Evolutionary conservation across 768 basidiomycete species (phyloP).

Genomic region (Chalciporus pseudorubinellus): DNA sequence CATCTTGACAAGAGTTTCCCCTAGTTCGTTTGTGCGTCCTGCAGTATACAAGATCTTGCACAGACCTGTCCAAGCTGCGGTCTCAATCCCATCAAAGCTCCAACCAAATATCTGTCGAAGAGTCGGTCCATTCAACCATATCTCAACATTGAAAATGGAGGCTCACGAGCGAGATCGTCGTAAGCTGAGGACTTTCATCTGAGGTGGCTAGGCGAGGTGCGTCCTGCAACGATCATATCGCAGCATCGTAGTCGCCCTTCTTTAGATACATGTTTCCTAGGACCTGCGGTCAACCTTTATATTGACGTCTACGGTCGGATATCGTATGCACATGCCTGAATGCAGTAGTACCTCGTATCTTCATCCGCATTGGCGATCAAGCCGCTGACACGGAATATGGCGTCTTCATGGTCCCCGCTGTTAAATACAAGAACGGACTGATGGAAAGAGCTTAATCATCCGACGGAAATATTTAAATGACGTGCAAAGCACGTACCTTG

Average conservation of each 20-base stretch:
- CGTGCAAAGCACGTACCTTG: too few species aligned
- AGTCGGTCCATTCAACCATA: not conserved
- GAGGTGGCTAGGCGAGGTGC: not conserved
- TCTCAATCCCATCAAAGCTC: not conserved
- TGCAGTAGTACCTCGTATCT: not conserved
- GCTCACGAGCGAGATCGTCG: conserved; percentile 1
- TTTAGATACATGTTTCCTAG: conserved; percentile 1
- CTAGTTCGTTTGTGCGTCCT: not conserved
- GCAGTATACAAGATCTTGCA: not conserved
- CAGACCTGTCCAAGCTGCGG: not conserved
- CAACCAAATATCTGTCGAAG: not conserved
- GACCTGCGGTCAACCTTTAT: not conserved
- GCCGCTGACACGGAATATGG: not conserved
- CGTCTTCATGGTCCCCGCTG: not conserved
- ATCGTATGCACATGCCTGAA: not conserved
- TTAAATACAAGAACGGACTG: not conserved
- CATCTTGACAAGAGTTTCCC: not conserved
- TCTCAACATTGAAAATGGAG: not conserved
- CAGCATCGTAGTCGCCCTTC: conserved; percentile 1
- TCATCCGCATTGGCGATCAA: not conserved
- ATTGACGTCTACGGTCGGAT: not conserved
- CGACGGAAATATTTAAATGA: too few species aligned
- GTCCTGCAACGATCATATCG: not conserved
- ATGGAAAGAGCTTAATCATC: too few species aligned
- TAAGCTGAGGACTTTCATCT: not conserved